Evolutionary conservation across 2,329 filamentous ascomycete species (phyloP).

Genomic region (Cercospora beticola): DNA sequence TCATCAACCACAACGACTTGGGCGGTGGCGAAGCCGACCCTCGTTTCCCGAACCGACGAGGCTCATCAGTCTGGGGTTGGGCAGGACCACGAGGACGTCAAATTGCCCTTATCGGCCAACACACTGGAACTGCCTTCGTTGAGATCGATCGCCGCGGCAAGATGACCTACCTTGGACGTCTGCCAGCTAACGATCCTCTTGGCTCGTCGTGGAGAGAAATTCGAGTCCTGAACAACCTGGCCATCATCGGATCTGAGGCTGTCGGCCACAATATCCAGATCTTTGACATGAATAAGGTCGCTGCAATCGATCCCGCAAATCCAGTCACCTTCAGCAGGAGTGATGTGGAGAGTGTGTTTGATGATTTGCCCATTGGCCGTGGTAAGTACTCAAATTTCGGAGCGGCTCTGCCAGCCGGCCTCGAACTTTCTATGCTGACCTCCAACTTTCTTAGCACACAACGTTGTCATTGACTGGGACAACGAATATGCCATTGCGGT

Average conservation of each 20-base stretch:
- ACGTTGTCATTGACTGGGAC: constrained; percentile 54
- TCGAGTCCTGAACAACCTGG: constrained; percentile 43
- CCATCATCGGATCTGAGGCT: constrained; percentile 49
- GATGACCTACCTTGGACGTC: constrained; percentile 54
- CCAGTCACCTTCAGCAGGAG: constrained; percentile 46
- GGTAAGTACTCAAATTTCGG: neutral
- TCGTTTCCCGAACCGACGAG: constrained; percentile 36
- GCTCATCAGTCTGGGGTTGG: constrained; percentile 56
- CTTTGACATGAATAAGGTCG: constrained; percentile 61
- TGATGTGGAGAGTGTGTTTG: constrained; percentile 43
- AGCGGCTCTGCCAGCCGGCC: neutral
- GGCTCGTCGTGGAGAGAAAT: constrained; percentile 54
- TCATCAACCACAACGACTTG: constrained; percentile 43
- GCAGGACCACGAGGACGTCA: constrained; percentile 54
- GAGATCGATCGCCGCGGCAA: constrained; percentile 53
- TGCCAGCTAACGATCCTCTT: constrained; percentile 43
- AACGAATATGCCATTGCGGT: constrained; percentile 49
- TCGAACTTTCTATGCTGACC: neutral
- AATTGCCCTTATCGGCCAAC: constrained; percentile 56
- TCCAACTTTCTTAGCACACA: constrained; percentile 43
- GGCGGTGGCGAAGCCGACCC: constrained; percentile 33
- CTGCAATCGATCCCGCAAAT: constrained; percentile 46
- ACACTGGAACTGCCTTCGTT: constrained; percentile 55
- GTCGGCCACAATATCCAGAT: constrained; percentile 58
- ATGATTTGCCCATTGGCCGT: constrained; percentile 12